Base-by-base conservation (phyloP, 2,329 filamentous ascomycete genomes). In the Ceratocystis papillata region DNA sequence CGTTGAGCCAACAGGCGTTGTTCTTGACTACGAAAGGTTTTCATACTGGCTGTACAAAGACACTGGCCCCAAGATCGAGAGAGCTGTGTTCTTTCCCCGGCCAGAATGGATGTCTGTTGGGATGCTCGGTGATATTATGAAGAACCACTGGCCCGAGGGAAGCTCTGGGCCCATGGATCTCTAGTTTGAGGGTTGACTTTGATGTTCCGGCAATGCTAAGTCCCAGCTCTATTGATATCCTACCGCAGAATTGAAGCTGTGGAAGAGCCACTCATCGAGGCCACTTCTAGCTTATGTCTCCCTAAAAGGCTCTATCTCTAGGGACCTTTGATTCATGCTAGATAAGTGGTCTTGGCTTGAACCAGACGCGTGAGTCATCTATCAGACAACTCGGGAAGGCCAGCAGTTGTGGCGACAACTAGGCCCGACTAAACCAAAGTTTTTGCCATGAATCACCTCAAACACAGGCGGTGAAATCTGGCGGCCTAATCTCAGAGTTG, bases 31-130 rank as follows among this genome's bases (percentile, higher is more conserved):
- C 33, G 53, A 65, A 44, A 44, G 64, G 5, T 22, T 65, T 17
- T 45, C 57, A 20, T 46, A 50, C 22, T 65, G 64, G 64, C 41
- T 55, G 10, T 28, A 46, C 12, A 45, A 37, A 17, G 44, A 45
- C n/a, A 46, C 57, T 5, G 57, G 33, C 17, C 55, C 41, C 3
- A 46, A 53, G 10, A 45, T 65, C 1, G 53, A 65, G 37, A 41
- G 64, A 46, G 28, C 57, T 4, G 37, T 60, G 17, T 46, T 48
- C 53, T 61, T 65, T 20, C 64, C 64, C 3, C 55, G 64, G 2
- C 64, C 64, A 17, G 64, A 63, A 33, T 63, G 46, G 61, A 63
- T 63, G 61, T 63, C 61, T n/a, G 20, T 45, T 15, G 41, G 46
- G n/a, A 48, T 30, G 41, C 17, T 48, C 25, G 22, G 61, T n/a